Evolutionary conservation across 2,329 filamentous ascomycete genomes (phyloP).

Genomic region (Mycosphaerella sp.): DNA sequence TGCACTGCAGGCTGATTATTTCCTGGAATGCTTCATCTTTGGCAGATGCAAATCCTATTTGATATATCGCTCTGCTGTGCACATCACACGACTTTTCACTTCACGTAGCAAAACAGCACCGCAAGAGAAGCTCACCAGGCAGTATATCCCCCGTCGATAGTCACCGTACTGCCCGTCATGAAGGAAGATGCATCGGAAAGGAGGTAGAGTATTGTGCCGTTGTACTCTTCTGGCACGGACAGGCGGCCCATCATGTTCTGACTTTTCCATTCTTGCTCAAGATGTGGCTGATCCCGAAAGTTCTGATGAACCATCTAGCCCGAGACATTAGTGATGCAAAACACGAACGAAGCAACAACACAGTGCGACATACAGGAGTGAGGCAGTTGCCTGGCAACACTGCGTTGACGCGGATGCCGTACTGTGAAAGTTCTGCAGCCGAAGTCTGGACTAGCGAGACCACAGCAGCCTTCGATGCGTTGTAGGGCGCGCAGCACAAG

Average conservation of each 20-base stretch:
- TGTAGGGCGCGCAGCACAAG: constrained; percentile 18
- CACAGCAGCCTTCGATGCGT: constrained; percentile 37
- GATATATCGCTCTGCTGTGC: background rate
- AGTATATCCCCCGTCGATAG: constrained; percentile 27
- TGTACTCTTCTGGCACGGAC: constrained; percentile 29
- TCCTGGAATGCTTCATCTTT: no score
- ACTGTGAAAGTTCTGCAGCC: constrained; percentile 33
- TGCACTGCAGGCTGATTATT: no score
- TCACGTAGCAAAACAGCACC: background rate
- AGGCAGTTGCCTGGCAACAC: constrained; percentile 34
- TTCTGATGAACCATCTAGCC: constrained; percentile 32
- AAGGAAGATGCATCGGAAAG: constrained; percentile 27
- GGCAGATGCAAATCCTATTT: background rate
- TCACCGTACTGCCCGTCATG: constrained; percentile 28
- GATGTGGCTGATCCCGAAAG: constrained; percentile 28
- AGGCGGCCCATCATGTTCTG: constrained; percentile 34
- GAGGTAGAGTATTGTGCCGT: constrained; percentile 30
- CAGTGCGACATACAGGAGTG: constrained; percentile 24
- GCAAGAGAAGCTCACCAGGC: background rate
- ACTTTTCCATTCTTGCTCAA: constrained; percentile 29
- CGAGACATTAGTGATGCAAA: background rate
- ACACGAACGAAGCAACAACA: background rate
- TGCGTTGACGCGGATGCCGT: constrained; percentile 32
- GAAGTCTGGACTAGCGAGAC: constrained; percentile 18
- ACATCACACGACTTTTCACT: background rate